Percentiles rank a stretch among this genome's conserved stretches.
Conservation (phyloP, 2,329 filamentous ascomycete genomes). For the Apiospora phragmitis region DNA sequence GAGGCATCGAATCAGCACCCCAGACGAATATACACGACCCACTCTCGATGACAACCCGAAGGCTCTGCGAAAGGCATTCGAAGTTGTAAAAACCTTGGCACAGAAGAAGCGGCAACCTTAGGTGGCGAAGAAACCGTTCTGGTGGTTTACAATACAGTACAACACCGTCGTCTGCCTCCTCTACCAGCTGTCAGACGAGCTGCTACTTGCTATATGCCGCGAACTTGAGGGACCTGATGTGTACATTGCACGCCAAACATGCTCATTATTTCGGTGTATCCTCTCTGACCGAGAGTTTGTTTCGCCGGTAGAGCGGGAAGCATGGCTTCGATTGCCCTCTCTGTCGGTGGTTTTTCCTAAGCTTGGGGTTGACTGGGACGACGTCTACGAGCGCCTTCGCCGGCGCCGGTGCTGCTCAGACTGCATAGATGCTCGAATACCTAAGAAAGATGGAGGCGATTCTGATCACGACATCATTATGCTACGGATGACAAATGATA, state of each 20-base stretch:
- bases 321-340: fast-evolving
- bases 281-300: not conserved
- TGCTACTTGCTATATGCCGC: not conserved
- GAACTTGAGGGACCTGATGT: not conserved
- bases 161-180: not conserved
- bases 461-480: not conserved
- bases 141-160: not conserved
- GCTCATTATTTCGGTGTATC: not conserved
- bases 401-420: not conserved
- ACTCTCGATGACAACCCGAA: too few species aligned
- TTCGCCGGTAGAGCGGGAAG: not conserved
- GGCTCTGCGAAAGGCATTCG: too few species aligned
- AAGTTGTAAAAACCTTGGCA: not conserved
- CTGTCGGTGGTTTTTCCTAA: not conserved
- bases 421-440: not conserved
- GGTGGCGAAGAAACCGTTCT: not conserved
- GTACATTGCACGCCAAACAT: not conserved
- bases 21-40: too few species aligned
- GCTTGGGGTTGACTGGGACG: not conserved
- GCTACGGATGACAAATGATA: not conserved
- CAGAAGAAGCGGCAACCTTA: not conserved
- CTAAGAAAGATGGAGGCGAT: too few species aligned
- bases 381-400: not conserved
- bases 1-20: too few species aligned
- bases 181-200: not conserved